phyloP scores from a whole-genome alignment of 192 early-diverging fungal species.

The Endogone sp. region DNA sequence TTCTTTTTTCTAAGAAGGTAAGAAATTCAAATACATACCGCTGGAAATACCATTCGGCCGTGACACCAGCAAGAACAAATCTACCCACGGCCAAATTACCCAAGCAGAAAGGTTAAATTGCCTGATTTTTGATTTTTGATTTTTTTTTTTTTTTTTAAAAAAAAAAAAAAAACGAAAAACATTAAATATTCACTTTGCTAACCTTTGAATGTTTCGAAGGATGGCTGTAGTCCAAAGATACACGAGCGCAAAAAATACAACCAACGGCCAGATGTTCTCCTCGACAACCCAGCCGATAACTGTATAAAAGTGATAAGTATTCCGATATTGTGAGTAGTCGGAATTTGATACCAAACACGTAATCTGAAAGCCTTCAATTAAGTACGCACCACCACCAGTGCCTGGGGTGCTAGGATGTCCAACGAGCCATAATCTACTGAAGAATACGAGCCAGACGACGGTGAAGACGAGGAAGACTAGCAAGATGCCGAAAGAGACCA shows the following conservation, averaged over 20 bases:
- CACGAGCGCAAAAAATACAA: slow-evolving; percentile 58
- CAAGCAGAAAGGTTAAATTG: too few species aligned
- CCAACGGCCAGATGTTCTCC: slow-evolving; percentile 44
- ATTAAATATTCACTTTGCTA: too few species aligned
- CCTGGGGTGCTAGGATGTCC: slow-evolving; percentile 29
- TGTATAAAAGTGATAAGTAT: background rate
- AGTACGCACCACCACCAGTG: background rate
- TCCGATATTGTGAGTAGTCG: too few species aligned
- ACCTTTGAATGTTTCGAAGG: slow-evolving; percentile 69
- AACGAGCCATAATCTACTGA: slow-evolving; percentile 60
- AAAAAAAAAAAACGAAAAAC: too few species aligned
- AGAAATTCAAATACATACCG: slow-evolving; percentile 24
- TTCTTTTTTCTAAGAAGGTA: slow-evolving; percentile 2
- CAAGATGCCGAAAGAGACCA: slow-evolving; percentile 56
- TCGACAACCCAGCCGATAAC: slow-evolving; percentile 46
- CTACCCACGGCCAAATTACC: too few species aligned
- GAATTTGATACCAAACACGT: background rate
- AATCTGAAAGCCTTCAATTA: slow-evolving; percentile 11
- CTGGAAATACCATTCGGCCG: slow-evolving; percentile 81
- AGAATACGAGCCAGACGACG: slow-evolving; percentile 61
- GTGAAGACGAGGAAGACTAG: slow-evolving; percentile 57
- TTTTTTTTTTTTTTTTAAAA: too few species aligned
- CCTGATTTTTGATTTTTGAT: too few species aligned
- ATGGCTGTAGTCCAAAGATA: slow-evolving; percentile 75
- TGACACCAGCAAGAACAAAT: slow-evolving; percentile 61